phyloP scores from a whole-genome alignment of 2,329 filamentous ascomycete genomes.

The Diaporthe sp. region DNA sequence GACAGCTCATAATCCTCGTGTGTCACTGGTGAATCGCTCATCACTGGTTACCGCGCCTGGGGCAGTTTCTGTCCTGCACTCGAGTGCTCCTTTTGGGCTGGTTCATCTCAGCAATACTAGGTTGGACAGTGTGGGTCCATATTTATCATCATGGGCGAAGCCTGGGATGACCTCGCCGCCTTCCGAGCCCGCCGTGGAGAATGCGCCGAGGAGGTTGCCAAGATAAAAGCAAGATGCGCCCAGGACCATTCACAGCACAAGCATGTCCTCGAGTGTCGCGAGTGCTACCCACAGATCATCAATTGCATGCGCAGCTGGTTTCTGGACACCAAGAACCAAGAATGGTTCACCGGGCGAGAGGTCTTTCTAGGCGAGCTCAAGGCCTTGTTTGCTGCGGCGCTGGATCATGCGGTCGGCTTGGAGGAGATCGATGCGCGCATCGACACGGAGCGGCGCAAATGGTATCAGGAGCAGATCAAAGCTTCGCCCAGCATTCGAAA shows the following conservation, averaged over 20 bases:
- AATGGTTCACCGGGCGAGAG: constrained; percentile 67
- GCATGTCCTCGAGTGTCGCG: constrained; percentile 60
- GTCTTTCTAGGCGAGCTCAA: constrained; percentile 66
- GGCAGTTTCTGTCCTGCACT: constrained; percentile 16
- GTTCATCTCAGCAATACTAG: background rate
- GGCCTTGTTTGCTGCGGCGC: constrained; percentile 62
- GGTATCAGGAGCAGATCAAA: constrained; percentile 59
- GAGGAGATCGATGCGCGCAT: constrained; percentile 64
- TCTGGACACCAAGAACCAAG: constrained; percentile 48
- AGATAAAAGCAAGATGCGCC: constrained; percentile 59
- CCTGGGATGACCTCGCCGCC: constrained; percentile 21
- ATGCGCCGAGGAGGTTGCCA: constrained; percentile 58
- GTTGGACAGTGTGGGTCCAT: constrained; percentile 24
- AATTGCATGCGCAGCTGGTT: constrained; percentile 61
- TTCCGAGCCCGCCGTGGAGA: constrained; percentile 43
- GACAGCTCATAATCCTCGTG: background rate
- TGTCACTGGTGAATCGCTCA: background rate
- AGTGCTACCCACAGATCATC: constrained; percentile 63
- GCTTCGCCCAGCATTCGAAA: constrained; percentile 43
- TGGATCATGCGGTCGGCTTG: constrained; percentile 58
- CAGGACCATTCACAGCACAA: constrained; percentile 57
- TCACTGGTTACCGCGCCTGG: constrained; percentile 17
- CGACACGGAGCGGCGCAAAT: constrained; percentile 65
- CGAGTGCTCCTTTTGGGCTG: background rate
- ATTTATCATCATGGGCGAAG: constrained; percentile 31